Percentiles rank a stretch among this genome's conserved stretches.
These are phyloP conservation scores for Colletotrichum endophyticum DNA, from an alignment of 2,329 filamentous ascomycete genomes.

Conservation along the genomic window DNA sequence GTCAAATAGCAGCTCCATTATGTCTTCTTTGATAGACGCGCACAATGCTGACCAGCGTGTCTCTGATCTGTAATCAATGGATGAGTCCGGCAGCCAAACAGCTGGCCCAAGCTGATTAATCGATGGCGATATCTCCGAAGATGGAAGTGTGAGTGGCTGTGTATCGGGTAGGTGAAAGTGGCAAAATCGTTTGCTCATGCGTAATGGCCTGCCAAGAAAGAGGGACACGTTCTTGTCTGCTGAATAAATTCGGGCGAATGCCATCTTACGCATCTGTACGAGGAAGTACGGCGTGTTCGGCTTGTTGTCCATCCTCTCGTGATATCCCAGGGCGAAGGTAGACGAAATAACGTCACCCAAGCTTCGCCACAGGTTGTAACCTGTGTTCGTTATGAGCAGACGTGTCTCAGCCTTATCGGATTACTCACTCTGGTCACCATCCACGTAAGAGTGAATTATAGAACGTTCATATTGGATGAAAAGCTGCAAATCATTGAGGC, in stretches of 20 bases:
- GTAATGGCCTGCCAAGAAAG: not conserved
- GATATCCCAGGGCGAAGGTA: not conserved
- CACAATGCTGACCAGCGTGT: not conserved
- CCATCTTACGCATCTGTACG: not conserved
- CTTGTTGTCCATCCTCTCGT: not conserved
- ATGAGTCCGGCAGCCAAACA: not conserved
- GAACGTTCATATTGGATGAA: not conserved
- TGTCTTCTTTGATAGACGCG: not conserved
- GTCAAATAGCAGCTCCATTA: not conserved
- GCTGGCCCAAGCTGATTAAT: not conserved
- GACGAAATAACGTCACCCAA: not conserved
- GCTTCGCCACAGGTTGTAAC: not conserved
- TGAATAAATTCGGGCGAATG: not conserved
- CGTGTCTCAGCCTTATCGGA: not conserved
- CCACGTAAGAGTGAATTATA: not conserved
- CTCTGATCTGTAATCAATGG: not conserved
- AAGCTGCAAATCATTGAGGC: not conserved
- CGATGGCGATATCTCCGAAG: not conserved
- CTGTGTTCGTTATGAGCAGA: not conserved
- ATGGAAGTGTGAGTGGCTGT: too few species aligned
- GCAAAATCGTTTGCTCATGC: not conserved
- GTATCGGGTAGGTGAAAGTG: not conserved
- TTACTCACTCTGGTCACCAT: not conserved
- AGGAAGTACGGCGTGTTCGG: not conserved
- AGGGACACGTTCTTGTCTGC: not conserved